phyloP scores from a whole-genome alignment of 2,329 filamentous ascomycete species.

The Phaeosphaeria sp. region DNA sequence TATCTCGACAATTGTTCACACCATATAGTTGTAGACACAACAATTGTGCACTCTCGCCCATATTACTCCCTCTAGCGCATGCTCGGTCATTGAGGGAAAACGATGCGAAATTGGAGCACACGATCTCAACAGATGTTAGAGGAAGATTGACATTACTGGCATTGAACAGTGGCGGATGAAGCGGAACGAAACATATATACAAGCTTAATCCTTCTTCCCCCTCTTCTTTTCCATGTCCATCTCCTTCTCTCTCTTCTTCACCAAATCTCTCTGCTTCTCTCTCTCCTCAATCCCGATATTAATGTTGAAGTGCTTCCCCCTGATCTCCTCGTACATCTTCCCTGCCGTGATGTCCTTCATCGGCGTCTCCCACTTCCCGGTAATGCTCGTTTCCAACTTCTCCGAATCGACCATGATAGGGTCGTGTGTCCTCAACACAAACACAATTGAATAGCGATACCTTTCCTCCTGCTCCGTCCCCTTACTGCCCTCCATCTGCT shows the following conservation, averaged over 20 bases:
- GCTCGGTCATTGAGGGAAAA: too few species aligned
- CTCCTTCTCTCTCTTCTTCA: slow-evolving; percentile 10
- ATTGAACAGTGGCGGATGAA: neutral
- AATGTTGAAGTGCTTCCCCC: slow-evolving; percentile 45
- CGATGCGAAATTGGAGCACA: too few species aligned
- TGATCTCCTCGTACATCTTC: slow-evolving; percentile 38
- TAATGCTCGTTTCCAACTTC: slow-evolving; percentile 35
- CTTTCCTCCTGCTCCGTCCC: slow-evolving; percentile 6
- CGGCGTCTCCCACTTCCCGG: slow-evolving; percentile 33
- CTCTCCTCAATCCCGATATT: slow-evolving; percentile 42
- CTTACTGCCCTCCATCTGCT: neutral
- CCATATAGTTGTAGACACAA: too few species aligned
- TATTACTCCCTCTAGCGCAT: too few species aligned
- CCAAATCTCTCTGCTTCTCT: slow-evolving; percentile 35
- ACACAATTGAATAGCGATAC: slow-evolving; percentile 46
- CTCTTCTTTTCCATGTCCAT: slow-evolving; percentile 8
- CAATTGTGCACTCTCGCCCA: too few species aligned
- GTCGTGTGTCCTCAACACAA: slow-evolving; percentile 45
- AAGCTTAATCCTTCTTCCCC: neutral
- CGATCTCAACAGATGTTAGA: too few species aligned
- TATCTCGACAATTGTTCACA: too few species aligned
- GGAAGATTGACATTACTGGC: neutral
- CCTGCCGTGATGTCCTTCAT: slow-evolving; percentile 39
- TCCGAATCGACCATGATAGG: slow-evolving; percentile 31
- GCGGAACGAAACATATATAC: neutral